Base-by-base conservation (phyloP, 2,329 filamentous ascomycete species). In the Fusarium sulawesiense region DNA sequence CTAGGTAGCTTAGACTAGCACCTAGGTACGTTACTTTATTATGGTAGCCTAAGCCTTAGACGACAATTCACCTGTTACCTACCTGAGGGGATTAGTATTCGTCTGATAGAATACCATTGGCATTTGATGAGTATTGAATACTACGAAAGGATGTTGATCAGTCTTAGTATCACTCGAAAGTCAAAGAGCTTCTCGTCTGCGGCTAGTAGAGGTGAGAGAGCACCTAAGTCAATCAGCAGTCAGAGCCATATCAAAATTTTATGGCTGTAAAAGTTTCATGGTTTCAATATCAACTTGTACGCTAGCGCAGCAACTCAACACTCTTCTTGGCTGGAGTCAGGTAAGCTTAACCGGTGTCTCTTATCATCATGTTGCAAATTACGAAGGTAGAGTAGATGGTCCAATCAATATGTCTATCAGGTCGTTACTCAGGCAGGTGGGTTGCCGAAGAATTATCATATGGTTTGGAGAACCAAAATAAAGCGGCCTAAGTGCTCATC, bases 191-290 rank as follows among this genome's bases (percentile, higher is more conserved):
- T n/a, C 4, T 37, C 18, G 18, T 9, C 18, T 37, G 34, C n/a
- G 34, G 10, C 5, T 7, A 37, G 4, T 4, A 37, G 4, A 37
- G 18, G 9, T n/a, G 32, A 18, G 30, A 32, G 30, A 32, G 14
- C 0, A 16, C 30, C 16, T 11, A n/a, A 4, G 18, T 37, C 18
- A n/a, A n/a, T 37, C 1, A 18, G 3, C 34, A n/a, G n/a, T n/a
- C 16, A 11, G 20, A 18, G 16, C 16, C 18, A 55, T 18, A 20
- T 45, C 18, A 34, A 47, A 46, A n/a, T 7, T 34, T 12, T 34
- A 46, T 7, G 18, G 30, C 20, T n/a, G 10, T n/a, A 50, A 25
- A 37, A n/a, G 3, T 37, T 37, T n/a, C 18, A 37, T 37, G 18
- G 34, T 37, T 37, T 37, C 9, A 18, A n/a, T 18, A 37, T 11